A percentile compares a stretch with the other conserved stretches of the same genome.
Evolutionary conservation across 2,329 filamentous ascomycete genomes (phyloP).

Genomic region (Hypoxylon sp.): DNA sequence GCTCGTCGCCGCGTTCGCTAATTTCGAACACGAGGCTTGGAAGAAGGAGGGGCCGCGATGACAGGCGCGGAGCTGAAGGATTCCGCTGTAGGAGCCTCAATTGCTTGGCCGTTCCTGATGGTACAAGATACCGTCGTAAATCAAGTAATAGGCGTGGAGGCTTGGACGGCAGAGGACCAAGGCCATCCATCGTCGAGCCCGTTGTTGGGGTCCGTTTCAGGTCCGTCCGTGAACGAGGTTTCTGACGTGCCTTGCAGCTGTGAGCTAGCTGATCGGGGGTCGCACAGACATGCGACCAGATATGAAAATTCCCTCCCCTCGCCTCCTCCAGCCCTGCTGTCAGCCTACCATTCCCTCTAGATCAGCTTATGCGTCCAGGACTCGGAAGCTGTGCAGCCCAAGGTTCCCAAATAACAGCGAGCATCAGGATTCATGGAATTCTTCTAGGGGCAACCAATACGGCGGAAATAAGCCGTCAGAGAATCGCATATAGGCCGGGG

Average conservation of each 20-base stretch:
- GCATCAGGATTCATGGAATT: neutral
- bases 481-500: neutral
- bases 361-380: conserved; percentile 18
- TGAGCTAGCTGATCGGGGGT: conserved; percentile 2
- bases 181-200: neutral
- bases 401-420: neutral
- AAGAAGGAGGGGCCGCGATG: conserved; percentile 2
- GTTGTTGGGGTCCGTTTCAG: conserved; percentile 27
- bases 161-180: neutral
- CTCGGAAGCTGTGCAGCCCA: conserved; percentile 27
- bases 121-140: no score
- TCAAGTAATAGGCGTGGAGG: neutral
- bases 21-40: no score
- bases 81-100: conserved; percentile 20
- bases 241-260: conserved; percentile 31
- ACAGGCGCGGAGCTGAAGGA: conserved; percentile 7
- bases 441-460: neutral
- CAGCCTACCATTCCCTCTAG: no score
- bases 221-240: conserved; percentile 1
- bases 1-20: no score
- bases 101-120: conserved; percentile 1
- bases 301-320: no score
- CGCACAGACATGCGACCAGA: conserved; percentile 23
- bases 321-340: no score
- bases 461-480: neutral